Evolutionary conservation across 495 filamentous ascomycete species (phyloP), one percentile per base, ranked within the genome.

Genomic region (Xanthoparmelia taractica): DNA sequence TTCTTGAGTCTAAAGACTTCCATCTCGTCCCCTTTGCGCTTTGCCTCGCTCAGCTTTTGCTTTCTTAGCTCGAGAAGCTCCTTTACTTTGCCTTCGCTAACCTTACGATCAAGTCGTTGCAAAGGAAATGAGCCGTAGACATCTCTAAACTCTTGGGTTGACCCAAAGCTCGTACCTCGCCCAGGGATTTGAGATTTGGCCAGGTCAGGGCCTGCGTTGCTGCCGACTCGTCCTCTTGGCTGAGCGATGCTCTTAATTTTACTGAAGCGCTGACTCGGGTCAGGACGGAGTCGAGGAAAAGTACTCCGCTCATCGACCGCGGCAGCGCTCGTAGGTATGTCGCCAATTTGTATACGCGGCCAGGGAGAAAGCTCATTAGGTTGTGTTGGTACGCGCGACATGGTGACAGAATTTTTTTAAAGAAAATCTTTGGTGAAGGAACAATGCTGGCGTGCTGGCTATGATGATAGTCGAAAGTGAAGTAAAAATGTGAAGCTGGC

Each of bases 151-250:
- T 20, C 15, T 31, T 61, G 36, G 10, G 48, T 61, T 12, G 48
- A 61, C 5, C 59, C 48, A 31, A 61, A 61, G 36, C 48, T 61
- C 8, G 34, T 29, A 41, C 20, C 18, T 31, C 48, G 59, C 8
- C 59, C 41, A 31, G 8, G 48, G 18, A 27, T 20, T 34, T 23
- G 34, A 11, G 25, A 15, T 11, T 43, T 34, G 33, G 50, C 29
- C 29, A 10, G 29, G 34, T 20, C 10, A 20, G 20, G 25, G 23
- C 48, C 18, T 31, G 34, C 45, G 12, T 56, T 23, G 17, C 33
- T 57, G 38, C 10, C 7, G 8, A 37, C 38, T 57, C 36, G 36
- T 54, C 18, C 20, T 20, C 50, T 55, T 2, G 20, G 29, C 7
- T 45, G 38, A 36, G 11, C 15, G 25, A 4, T 31, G 31, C 3